phyloP scores from a whole-genome alignment of 2,329 filamentous ascomycete species.

The Trichoderma sp. region DNA sequence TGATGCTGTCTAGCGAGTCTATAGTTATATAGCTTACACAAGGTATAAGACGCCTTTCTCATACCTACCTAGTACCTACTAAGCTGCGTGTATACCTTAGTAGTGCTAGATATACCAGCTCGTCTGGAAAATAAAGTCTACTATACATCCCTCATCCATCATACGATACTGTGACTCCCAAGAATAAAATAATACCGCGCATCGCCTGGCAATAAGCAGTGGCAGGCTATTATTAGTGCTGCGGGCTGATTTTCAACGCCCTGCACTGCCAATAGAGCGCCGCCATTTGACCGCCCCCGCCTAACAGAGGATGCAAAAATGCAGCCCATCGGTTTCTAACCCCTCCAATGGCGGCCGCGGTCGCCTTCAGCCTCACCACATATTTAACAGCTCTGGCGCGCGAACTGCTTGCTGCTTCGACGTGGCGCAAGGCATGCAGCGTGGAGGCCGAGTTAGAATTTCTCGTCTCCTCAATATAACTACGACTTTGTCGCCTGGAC shows the following conservation, averaged over 20 bases:
- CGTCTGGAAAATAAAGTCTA: background rate
- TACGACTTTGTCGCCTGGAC: background rate
- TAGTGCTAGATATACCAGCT: background rate
- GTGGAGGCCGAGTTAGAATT: background rate
- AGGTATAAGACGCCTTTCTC: too few relatives aligned
- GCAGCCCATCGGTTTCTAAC: background rate
- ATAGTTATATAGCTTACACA: too few relatives aligned
- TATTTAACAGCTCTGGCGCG: background rate
- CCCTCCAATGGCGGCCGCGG: constrained; percentile 1
- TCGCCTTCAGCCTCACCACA: constrained; percentile 13
- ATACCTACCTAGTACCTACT: too few relatives aligned
- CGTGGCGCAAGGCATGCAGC: background rate
- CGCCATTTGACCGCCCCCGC: background rate
- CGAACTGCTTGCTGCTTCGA: background rate
- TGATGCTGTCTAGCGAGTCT: too few relatives aligned
- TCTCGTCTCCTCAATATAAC: background rate
- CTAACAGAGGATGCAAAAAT: background rate
- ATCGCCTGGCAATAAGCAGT: background rate
- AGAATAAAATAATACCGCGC: background rate
- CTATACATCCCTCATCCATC: too few relatives aligned
- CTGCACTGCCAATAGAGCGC: background rate
- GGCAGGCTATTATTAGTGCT: background rate
- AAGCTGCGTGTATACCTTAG: too few relatives aligned
- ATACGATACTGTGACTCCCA: background rate
- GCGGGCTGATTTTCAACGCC: background rate